Conservation (phyloP, 495 filamentous ascomycete genomes). For the Durotheca rogersii region DNA sequence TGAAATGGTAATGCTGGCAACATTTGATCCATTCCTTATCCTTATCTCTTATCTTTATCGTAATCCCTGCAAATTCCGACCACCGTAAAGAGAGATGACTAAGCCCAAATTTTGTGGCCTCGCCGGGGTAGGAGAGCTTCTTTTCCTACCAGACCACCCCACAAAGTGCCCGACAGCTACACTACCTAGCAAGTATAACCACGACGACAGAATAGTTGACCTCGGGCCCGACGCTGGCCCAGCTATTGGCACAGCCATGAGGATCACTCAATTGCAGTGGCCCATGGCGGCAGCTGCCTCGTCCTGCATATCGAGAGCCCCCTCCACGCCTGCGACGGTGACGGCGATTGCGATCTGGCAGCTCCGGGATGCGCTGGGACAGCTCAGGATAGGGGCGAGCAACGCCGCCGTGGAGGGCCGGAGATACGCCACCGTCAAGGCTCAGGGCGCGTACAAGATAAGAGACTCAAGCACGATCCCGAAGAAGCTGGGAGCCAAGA, state of each 20-base stretch:
- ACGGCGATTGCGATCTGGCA: slow-evolving; percentile 29
- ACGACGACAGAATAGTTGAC: too few species aligned
- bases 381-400: slow-evolving; percentile 40
- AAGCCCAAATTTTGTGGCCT: slow-evolving; percentile 44
- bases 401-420: slow-evolving; percentile 47
- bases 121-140: slow-evolving; percentile 4
- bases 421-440: slow-evolving; percentile 79
- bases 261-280: slow-evolving; percentile 54
- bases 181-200: too few species aligned
- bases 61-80: background rate
- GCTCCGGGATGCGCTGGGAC: slow-evolving; percentile 39
- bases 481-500: slow-evolving; percentile 94
- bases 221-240: background rate
- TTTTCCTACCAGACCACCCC: slow-evolving; percentile 4
- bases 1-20: slow-evolving; percentile 33
- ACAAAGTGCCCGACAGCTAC: too few species aligned
- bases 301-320: too few species aligned
- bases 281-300: slow-evolving; percentile 50
- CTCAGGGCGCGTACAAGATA: slow-evolving; percentile 82
- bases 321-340: slow-evolving; percentile 36
- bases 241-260: slow-evolving; percentile 40
- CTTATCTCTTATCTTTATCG: slow-evolving; percentile 10
- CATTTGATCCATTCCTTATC: slow-evolving; percentile 31
- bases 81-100: too few species aligned
- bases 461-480: slow-evolving; percentile 81